Percentiles rank a stretch among this genome's conserved stretches.
Evolutionary conservation across 2,329 filamentous ascomycete species (phyloP).

Genomic region (Nakataea oryzae): DNA sequence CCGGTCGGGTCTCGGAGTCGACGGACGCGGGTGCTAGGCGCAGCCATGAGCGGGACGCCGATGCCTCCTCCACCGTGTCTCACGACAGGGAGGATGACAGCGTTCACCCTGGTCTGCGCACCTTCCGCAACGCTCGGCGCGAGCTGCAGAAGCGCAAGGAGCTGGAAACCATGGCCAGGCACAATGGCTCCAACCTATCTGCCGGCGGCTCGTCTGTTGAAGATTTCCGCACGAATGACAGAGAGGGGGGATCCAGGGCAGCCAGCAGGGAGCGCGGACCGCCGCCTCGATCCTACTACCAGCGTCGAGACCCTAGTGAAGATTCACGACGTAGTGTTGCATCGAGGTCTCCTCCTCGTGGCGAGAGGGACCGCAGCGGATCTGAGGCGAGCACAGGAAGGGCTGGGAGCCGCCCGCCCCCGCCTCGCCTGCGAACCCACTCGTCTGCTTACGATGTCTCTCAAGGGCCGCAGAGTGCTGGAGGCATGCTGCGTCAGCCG

Average conservation of each 20-base stretch:
- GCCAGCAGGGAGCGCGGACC: not conserved
- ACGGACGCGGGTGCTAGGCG: constrained; percentile 4
- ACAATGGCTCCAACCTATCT: constrained; percentile 8
- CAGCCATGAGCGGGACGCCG: constrained; percentile 3
- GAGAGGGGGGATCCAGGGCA: constrained; percentile 1
- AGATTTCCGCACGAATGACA: not conserved
- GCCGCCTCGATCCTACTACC: constrained; percentile 20
- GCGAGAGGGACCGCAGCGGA: constrained; percentile 42
- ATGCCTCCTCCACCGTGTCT: constrained; percentile 7
- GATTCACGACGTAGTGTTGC: constrained; percentile 22
- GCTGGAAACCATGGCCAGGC: constrained; percentile 32
- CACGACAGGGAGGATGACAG: constrained; percentile 26
- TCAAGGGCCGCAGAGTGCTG: constrained; percentile 16
- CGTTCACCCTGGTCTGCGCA: constrained; percentile 39
- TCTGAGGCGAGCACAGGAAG: constrained; percentile 41
- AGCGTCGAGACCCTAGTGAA: constrained; percentile 30
- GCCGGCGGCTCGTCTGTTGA: not conserved
- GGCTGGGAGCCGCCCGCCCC: constrained; percentile 26
- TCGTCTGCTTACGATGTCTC: constrained; percentile 22
- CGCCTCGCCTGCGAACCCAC: constrained; percentile 26
- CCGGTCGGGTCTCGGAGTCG: not conserved
- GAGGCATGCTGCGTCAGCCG: constrained; percentile 6
- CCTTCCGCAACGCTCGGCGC: constrained; percentile 46
- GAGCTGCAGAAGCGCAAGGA: constrained; percentile 48
- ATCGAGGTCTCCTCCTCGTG: constrained; percentile 17